These are phyloP conservation scores for Halenospora varia DNA, from an alignment of 495 filamentous ascomycete genomes.

Conservation along the genomic window DNA sequence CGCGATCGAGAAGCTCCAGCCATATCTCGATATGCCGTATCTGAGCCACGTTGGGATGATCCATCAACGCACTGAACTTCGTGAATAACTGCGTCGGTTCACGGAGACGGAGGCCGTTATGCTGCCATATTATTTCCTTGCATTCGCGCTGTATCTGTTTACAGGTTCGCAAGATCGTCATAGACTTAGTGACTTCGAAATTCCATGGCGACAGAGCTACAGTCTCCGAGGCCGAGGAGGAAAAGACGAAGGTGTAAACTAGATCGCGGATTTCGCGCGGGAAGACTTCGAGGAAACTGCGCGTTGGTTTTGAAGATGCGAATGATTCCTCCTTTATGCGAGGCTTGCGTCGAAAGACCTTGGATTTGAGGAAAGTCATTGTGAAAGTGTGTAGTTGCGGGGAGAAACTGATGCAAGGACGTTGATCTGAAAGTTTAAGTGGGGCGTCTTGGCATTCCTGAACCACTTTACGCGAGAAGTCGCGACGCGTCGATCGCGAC, in stretches of 20 bases:
- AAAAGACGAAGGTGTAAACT: constrained; percentile 24
- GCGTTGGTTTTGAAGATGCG: constrained; percentile 1
- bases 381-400: background rate
- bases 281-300: constrained; percentile 14
- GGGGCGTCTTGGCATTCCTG: background rate
- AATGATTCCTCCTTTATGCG: background rate
- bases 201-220: constrained; percentile 22
- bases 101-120: constrained; percentile 16
- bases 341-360: background rate
- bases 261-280: constrained; percentile 26
- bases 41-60: background rate
- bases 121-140: constrained; percentile 24
- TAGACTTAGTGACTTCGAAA: constrained; percentile 21
- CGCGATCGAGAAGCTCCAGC: constrained; percentile 23
- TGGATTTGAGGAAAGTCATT: background rate
- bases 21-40: constrained; percentile 16
- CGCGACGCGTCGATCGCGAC: constrained; percentile 17
- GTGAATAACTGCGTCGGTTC: constrained; percentile 11
- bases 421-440: background rate
- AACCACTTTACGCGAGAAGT: constrained; percentile 24
- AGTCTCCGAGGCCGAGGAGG: constrained; percentile 9
- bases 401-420: background rate
- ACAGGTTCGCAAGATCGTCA: constrained; percentile 22
- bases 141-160: constrained; percentile 23
- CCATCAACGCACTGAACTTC: constrained; percentile 3